Percentiles rank a stretch among this genome's conserved stretches.
Evolutionary conservation across 108 stramenopile species (phyloP).

Genomic region (Cyclostephanos invisitatus): DNA sequence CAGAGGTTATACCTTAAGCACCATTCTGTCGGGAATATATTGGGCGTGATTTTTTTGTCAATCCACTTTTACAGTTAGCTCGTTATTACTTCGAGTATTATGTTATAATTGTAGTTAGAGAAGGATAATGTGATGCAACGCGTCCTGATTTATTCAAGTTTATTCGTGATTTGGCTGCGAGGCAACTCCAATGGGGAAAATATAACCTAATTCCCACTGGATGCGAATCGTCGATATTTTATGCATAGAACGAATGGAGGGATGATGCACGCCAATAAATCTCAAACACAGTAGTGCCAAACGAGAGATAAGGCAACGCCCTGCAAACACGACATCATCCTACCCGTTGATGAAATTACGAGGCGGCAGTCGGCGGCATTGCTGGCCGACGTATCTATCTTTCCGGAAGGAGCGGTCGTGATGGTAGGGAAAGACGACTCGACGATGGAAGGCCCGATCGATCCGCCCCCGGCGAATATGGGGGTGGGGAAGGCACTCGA

Average conservation of each 20-base stretch:
- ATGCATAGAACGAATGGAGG: neutral
- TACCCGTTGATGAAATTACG: neutral
- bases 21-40: too few species aligned
- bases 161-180: too few species aligned
- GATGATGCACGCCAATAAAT: neutral
- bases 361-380: neutral
- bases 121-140: too few species aligned
- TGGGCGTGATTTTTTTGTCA: too few species aligned
- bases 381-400: neutral
- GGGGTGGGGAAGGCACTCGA: neutral
- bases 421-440: neutral
- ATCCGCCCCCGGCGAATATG: neutral
- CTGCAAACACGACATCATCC: neutral
- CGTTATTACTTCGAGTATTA: too few species aligned
- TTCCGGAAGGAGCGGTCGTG: neutral
- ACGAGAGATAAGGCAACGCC: constrained; percentile 1
- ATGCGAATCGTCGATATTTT: too few species aligned
- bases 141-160: too few species aligned
- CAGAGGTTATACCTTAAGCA: too few species aligned
- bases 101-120: too few species aligned
- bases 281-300: constrained; percentile 1
- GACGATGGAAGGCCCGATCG: neutral
- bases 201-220: too few species aligned
- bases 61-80: too few species aligned
- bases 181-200: too few species aligned